These are phyloP conservation scores for Corrigiola litoralis DNA, from an alignment of 179 eudicot genomes.

Conservation along the genomic window DNA sequence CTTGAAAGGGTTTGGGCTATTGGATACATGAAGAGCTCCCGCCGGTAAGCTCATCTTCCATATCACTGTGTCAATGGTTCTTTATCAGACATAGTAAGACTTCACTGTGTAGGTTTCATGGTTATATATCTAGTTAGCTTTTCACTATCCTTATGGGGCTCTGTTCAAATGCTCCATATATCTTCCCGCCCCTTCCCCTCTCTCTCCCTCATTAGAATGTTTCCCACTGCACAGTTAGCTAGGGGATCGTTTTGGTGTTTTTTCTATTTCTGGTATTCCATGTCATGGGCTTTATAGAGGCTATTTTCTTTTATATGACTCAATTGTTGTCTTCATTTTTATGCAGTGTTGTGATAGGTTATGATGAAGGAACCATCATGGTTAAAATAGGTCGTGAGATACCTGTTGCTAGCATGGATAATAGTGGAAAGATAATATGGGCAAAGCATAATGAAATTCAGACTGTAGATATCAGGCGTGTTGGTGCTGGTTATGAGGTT, in stretches of 20 bases:
- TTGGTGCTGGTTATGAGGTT: constrained; percentile 94
- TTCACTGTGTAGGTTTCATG: too few relatives aligned
- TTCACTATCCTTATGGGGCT: too few relatives aligned
- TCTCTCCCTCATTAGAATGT: too few relatives aligned
- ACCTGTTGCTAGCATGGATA: constrained; percentile 98
- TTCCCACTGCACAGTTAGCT: neutral
- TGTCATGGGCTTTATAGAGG: neutral
- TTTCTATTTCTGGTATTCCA: neutral
- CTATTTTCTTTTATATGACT: neutral
- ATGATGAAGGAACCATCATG: constrained; percentile 95
- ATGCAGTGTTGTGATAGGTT: constrained; percentile 83
- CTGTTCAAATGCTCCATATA: too few relatives aligned
- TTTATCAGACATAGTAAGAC: neutral
- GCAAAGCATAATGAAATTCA: constrained; percentile 96
- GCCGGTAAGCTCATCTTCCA: constrained; percentile 40
- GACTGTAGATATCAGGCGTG: constrained; percentile 88
- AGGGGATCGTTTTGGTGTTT: neutral
- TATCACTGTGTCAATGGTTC: neutral
- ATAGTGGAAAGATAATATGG: constrained; percentile 91
- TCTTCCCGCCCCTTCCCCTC: too few relatives aligned
- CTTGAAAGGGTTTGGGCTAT: constrained; percentile 98
- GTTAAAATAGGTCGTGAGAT: constrained; percentile 91
- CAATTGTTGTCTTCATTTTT: neutral
- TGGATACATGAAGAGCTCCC: constrained; percentile 80
- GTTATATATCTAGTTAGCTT: too few relatives aligned